These are phyloP conservation scores for Kodamaea ohmeri DNA, from an alignment of 1,139 yeast species.

Conservation along the genomic window DNA sequence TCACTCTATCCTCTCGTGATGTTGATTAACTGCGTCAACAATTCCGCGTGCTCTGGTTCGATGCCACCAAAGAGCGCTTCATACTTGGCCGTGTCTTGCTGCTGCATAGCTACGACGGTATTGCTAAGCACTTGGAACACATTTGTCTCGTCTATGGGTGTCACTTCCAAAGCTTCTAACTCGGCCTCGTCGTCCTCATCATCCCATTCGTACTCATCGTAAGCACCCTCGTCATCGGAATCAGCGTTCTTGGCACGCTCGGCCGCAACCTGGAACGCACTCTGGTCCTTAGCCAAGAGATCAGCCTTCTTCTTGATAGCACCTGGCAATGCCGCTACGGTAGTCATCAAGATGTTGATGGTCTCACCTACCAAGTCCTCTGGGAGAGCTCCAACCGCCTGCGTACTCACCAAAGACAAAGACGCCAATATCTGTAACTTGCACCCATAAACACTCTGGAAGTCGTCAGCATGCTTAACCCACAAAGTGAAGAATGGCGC, in stretches of 20 bases:
- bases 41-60: constrained; percentile 34
- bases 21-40: constrained; percentile 28
- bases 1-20: constrained; percentile 22
- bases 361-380: constrained; percentile 42
- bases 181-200: constrained; percentile 52
- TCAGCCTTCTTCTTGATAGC: constrained; percentile 48
- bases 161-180: constrained; percentile 51
- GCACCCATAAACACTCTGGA: constrained; percentile 56
- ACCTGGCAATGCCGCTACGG: constrained; percentile 45
- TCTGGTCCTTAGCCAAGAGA: constrained; percentile 36
- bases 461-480: constrained; percentile 46
- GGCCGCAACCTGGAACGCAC: constrained; percentile 23
- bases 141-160: constrained; percentile 50
- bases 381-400: constrained; percentile 16
- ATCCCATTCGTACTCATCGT: constrained; percentile 32
- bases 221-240: constrained; percentile 29
- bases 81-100: constrained; percentile 32
- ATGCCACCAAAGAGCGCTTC: constrained; percentile 39
- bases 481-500: constrained; percentile 45
- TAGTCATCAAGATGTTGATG: constrained; percentile 39
- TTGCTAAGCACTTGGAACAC: constrained; percentile 45
- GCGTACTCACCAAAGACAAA: constrained; percentile 26
- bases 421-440: constrained; percentile 51
- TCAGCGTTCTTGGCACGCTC: constrained; percentile 23
- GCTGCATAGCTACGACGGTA: constrained; percentile 26